Base-by-base conservation (phyloP, 2,329 filamentous ascomycete genomes). In the Aspergillus sp. region DNA sequence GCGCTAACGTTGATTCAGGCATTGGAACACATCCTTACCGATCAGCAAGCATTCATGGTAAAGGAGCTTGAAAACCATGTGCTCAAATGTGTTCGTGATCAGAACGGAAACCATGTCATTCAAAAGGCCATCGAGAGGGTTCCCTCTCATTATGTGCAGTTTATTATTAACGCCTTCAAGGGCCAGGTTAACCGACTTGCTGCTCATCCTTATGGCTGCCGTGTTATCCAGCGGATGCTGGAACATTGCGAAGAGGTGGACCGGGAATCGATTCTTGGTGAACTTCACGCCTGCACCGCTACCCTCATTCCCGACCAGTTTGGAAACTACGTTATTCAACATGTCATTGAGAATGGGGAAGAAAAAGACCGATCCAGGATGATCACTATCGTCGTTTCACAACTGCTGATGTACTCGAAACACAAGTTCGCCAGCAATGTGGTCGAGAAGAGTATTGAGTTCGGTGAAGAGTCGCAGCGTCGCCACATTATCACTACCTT, bases 361-460 rank as follows among this genome's bases (percentile, higher is more conserved):
- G 75, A 79, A 4, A 81, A 85, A 44, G 89, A 96, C 58, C 81
- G 83, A 13, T 75, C 76, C 10, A 81, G 76, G 55, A 85, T 96
- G 57, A 86, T 95, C 44, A 69, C 76, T 27, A 73, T 89, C 37
- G 85, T 97, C 51, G 83, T 84, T 51, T 74, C 75, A 9, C 80
- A 89, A 45, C 72, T 95, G 2, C 68, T 95, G 33, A 70, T 72
- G 1, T 83, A 89, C 56, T 95, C 90, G 27, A 95, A 90, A 72
- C 89, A 97, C 72, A 98, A 98, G 64, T 94, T 88, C 59, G 91
- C 93, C 1, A 96, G 90, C 59, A 97, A 98, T 57, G 91, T 98
- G 3, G 91, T 98, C 1, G 93, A 98, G 68, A 91, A 89, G 67
- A 95, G 90, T 61, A 85, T 97, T 47, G 75, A 85, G 43, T 79